Conservation (phyloP, 129 eudicot genomes). For the Helichrysum umbraculigerum region DNA sequence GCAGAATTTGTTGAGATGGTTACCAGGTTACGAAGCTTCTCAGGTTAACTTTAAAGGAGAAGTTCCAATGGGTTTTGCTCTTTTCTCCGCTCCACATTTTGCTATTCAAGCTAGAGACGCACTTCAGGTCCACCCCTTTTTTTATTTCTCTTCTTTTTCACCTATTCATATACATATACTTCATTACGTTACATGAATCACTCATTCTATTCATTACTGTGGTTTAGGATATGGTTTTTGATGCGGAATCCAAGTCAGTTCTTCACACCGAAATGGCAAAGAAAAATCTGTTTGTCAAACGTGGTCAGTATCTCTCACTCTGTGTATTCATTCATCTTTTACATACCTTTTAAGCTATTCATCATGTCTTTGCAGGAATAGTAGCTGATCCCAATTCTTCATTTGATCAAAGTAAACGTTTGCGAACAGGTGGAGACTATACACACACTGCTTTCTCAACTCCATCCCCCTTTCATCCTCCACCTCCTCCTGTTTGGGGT, state of each 20-base stretch:
- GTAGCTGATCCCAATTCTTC: slow-evolving; percentile 85
- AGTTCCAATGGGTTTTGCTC: slow-evolving; percentile 90
- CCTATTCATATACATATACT: background rate
- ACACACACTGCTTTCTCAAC: slow-evolving; percentile 82
- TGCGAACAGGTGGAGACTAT: slow-evolving; percentile 94
- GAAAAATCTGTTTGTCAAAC: slow-evolving; percentile 89
- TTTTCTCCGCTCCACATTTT: slow-evolving; percentile 69
- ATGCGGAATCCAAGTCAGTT: slow-evolving; percentile 77
- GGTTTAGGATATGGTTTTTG: slow-evolving; percentile 75
- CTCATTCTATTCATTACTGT: background rate
- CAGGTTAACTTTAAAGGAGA: slow-evolving; percentile 91
- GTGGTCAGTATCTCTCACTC: slow-evolving; percentile 47
- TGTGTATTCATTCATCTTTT: background rate
- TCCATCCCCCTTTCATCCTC: slow-evolving; percentile 93
- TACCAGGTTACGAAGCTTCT: slow-evolving; percentile 96
- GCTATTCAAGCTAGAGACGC: slow-evolving; percentile 90
- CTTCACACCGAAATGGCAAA: slow-evolving; percentile 96
- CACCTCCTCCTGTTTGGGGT: slow-evolving; percentile 91
- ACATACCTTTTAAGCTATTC: background rate
- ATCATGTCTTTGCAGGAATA: slow-evolving; percentile 52
- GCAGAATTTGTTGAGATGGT: slow-evolving; percentile 82
- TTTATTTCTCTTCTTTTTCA: background rate
- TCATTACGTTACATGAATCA: no score
- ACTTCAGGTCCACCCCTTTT: slow-evolving; percentile 55
- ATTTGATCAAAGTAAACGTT: slow-evolving; percentile 89